Evolutionary conservation across 2,329 filamentous ascomycete species (phyloP), one percentile per base, ranked within the genome.

Genomic region (Arthrobotrys musiformis): DNA sequence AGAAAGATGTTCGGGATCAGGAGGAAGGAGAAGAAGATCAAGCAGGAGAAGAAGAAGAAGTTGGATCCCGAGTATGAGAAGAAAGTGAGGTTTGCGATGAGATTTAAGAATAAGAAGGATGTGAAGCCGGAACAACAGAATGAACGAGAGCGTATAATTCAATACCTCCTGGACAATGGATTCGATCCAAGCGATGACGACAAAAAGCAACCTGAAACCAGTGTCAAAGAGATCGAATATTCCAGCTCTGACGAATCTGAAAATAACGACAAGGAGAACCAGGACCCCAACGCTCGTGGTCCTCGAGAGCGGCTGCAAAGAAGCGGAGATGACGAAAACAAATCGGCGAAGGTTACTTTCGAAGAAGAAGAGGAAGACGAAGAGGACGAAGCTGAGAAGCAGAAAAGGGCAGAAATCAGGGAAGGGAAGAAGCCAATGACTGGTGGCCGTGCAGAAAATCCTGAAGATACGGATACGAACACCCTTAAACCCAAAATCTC

Each of bases 381-480:
- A 46, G 17, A 46, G n/a, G 17, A 6, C 19, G 42, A 46, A 46
- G 37, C 19, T 24, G 24, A 78, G 15, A 42, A 42, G 11, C 7
- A 46, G 52, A 79, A 78, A 66, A 78, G 35, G 26, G 28, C 72
- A 30, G 75, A 44, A 56, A 35, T 37, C 17, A 52, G 63, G 78
- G 52, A 58, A 52, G 78, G 79, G 80, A 81, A 79, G 81, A 75
- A 40, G 42, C 66, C 62, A 70, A 68, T 56, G 79, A 75, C 54
- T 76, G 78, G 62, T 73, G 77, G 66, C 79, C 77, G 73, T 79
- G 77, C 52, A 2, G 3, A 79, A 79, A 81, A 81, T 81, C 81
- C 83, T 82, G 81, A 80, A 40, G 37, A 40, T 7, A 40, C 37
- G 42, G 22, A n/a, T 28, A 5, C 11, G 4, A 28, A 28, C 13